Percentiles rank a stretch among this genome's conserved stretches.
phyloP scores from a whole-genome alignment of 2,329 filamentous ascomycete species.

The Waltergamsia citrina region DNA sequence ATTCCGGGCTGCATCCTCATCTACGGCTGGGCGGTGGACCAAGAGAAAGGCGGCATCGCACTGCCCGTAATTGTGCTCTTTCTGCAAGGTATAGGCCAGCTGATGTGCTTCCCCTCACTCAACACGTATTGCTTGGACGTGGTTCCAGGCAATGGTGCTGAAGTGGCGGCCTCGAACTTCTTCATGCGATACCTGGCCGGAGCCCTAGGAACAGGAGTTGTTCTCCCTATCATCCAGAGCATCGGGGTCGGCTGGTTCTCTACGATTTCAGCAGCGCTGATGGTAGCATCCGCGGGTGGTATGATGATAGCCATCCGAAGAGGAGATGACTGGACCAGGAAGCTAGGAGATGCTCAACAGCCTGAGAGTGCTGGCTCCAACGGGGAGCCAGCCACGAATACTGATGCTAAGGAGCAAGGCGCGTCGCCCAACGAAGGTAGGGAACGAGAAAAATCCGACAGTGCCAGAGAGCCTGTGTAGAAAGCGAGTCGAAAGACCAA shows the following conservation, averaged over 20 bases:
- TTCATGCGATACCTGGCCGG: conserved; percentile 69
- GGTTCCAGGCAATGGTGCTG: conserved; percentile 57
- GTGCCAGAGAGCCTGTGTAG: too few species aligned
- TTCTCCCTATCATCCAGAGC: conserved; percentile 61
- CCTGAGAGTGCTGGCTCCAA: too few species aligned
- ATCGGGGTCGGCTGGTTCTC: conserved; percentile 79
- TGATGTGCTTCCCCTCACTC: conserved; percentile 66
- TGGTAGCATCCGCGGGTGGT: conserved; percentile 24
- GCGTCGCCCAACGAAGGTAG: too few species aligned
- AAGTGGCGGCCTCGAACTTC: conserved; percentile 76
- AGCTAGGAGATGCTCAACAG: too few species aligned
- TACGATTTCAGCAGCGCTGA: conserved; percentile 43
- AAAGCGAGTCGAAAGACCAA: too few species aligned
- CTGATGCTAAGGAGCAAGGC: too few species aligned
- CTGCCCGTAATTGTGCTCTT: conserved; percentile 67
- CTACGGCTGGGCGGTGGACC: conserved; percentile 45
- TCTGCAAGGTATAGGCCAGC: conserved; percentile 61
- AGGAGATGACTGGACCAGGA: conserved; percentile 29
- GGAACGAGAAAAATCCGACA: too few species aligned
- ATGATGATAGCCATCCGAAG: conserved; percentile 26
- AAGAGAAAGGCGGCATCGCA: conserved; percentile 38
- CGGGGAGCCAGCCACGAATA: too few species aligned
- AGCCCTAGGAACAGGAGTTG: conserved; percentile 59
- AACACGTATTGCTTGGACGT: conserved; percentile 81
- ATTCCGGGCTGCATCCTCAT: conserved; percentile 57